Conservation (phyloP, 225 moss, liverwort and hornwort genomes). For the Climacium dendroides region DNA sequence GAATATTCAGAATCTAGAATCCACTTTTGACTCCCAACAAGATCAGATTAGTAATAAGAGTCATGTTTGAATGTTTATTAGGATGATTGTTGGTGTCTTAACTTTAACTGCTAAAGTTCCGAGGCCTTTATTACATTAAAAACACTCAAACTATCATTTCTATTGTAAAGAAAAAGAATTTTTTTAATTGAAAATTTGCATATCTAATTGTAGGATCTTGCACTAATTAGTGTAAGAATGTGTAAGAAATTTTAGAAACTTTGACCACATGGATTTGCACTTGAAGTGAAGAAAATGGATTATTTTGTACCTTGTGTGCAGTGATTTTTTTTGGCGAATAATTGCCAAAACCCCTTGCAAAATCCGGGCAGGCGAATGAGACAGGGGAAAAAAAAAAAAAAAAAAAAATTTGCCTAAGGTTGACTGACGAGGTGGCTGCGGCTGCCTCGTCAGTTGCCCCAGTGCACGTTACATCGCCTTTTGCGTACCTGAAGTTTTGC, state of each 20-base stretch:
- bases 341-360: no score
- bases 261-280: accelerated
- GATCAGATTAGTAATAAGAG: background rate
- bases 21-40: background rate
- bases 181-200: background rate
- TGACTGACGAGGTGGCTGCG: no score
- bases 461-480: no score
- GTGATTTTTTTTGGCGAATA: no score
- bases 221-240: background rate
- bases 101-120: accelerated
- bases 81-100: background rate
- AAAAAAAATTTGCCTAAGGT: no score
- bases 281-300: background rate
- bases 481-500: no score
- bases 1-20: background rate
- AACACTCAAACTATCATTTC: background rate
- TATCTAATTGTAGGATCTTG: background rate
- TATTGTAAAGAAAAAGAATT: background rate
- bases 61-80: background rate
- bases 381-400: no score
- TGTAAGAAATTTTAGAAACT: background rate
- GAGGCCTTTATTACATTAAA: background rate
- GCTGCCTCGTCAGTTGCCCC: no score
- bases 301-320: background rate
- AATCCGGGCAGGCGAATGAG: no score